Evolutionary conservation across 305 asterid species (phyloP), one percentile per base, ranked within the genome.

Genomic region (Withania somnifera): DNA sequence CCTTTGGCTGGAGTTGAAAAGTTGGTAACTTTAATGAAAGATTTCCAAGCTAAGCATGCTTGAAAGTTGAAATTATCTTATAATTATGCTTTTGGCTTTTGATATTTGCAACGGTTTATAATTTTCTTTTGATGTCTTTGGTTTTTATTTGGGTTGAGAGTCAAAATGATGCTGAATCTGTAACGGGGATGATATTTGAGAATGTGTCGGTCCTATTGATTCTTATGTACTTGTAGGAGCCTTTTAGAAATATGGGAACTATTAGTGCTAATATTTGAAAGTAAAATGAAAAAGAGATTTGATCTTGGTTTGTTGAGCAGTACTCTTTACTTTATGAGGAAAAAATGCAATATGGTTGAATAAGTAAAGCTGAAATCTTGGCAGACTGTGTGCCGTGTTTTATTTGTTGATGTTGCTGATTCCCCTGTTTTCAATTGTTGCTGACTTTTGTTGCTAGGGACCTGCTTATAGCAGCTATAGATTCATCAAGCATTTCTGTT

Each of bases 1-100:
- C 98, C 97, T 42, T 88, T 91, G 84, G 97, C 97, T 76, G 98
- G 98, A 1, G 95, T 95, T 40, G 93, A 93, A 86, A 95, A 90
- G 87, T 60, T 95, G 91, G 97, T 93, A 24, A 90, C 92, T 82
- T 93, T 95, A 92, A 95, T 95, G 98, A 89, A 90, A 89, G 95
- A 93, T 83, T 95, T 95, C 87, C 97, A 93, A 92, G 94, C 94
- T 50, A 95, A 87, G 90, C 97, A 95, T 83, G 93, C 79, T 80
- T 88, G 82, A 84, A 24, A 24, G 78, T 80, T 88, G 82, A 84
- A 24, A 24, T 0, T 53, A 0, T 10, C 61, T 50, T 38, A 19
- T 34, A 53, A 36, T 52, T 36, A 54, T 24, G 50, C 53, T 40
- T 15, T 61, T 51, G 26, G 76, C 40, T 60, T 56, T 81, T 53